These are phyloP conservation scores for Epithele typhae DNA, from an alignment of 768 basidiomycete species.

Conservation along the genomic window DNA sequence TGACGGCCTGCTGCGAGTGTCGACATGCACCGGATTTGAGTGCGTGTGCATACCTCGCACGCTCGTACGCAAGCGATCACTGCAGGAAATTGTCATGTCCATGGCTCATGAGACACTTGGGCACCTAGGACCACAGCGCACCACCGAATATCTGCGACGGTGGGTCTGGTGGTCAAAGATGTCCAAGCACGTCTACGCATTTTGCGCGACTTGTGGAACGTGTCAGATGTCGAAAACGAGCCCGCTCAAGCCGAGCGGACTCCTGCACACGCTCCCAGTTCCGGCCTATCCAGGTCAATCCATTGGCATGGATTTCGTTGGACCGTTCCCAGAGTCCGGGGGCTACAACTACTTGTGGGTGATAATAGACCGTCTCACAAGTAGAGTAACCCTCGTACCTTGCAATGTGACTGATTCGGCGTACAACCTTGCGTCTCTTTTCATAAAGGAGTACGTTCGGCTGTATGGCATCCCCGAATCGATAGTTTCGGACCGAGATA, in stretches of 20 bases:
- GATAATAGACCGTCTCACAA: constrained; percentile 21
- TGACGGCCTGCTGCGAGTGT: too few species aligned
- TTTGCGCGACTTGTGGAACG: constrained; percentile 19
- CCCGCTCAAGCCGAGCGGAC: too few species aligned
- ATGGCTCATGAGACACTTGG: constrained; percentile 30
- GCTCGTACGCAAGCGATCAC: constrained; percentile 7
- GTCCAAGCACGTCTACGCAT: constrained; percentile 11
- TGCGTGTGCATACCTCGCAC: constrained; percentile 21
- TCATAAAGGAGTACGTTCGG: constrained; percentile 13
- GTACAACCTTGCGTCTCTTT: constrained; percentile 15
- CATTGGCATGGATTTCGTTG: constrained; percentile 39
- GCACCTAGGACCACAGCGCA: constrained; percentile 28
- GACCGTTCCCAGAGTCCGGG: constrained; percentile 27
- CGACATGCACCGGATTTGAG: too few species aligned
- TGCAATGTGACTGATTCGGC: constrained; percentile 10
- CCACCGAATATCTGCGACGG: constrained; percentile 25
- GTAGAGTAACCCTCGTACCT: constrained; percentile 16
- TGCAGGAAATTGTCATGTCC: constrained; percentile 19
- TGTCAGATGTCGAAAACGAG: too few species aligned
- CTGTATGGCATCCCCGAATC: constrained; percentile 21
- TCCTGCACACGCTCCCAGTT: constrained; percentile 28
- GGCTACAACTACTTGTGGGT: constrained; percentile 25
- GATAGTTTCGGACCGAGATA: constrained; percentile 27
- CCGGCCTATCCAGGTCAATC: constrained; percentile 31
- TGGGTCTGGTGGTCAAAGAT: constrained; percentile 35